Evolutionary conservation across 2,329 filamentous ascomycete genomes (phyloP), one percentile per base, ranked within the genome.

Genomic region (Trichoderma atroviride): DNA sequence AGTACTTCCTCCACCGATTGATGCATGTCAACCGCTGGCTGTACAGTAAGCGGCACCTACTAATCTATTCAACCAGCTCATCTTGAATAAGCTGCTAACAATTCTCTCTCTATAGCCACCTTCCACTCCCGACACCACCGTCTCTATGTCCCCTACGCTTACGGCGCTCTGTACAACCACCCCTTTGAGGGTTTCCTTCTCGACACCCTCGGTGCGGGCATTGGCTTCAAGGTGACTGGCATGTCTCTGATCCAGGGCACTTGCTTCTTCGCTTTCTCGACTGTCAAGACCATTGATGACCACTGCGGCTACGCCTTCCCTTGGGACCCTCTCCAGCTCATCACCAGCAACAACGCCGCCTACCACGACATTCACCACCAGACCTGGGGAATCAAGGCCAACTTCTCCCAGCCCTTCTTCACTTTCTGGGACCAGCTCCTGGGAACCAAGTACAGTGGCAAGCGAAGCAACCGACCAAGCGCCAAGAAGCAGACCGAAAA

Each of bases 341-440:
- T 98, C 71, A 97, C 94, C 56, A 92, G 92, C 79, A 98, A 99
- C 85, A 97, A 98, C 75, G 95, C 96, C 31, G 91, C 90, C 43
- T 99, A 98, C 81, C 96, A 99, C 78, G 96, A 99, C 77, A 95
- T 99, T 70, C 96, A 99, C 81, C 96, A 99, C 82, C 96, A 99
- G 82, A 96, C 92, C 81, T 98, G 95, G 94, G 96, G 96, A 69
- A 97, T 99, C 86, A 99, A 98, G 87, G 92, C 91, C 73, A 96
- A 96, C 82, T 96, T 93, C 79, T 91, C 90, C 5, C 93, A 96
- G 80, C 93, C 93, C 3, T 96, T 94, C 83, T 97, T 98, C 82
- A 97, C 92, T 59, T 94, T 97, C 82, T 98, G 96, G 93, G 96
- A 99, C 79, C 85, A 87, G 58, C 77, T 94, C 33, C 84, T 97